A percentile compares a stretch with the other conserved stretches of the same genome.
These are phyloP conservation scores for Leccinum disarticulatum DNA, from an alignment of 768 basidiomycete genomes.

Conservation along the genomic window DNA sequence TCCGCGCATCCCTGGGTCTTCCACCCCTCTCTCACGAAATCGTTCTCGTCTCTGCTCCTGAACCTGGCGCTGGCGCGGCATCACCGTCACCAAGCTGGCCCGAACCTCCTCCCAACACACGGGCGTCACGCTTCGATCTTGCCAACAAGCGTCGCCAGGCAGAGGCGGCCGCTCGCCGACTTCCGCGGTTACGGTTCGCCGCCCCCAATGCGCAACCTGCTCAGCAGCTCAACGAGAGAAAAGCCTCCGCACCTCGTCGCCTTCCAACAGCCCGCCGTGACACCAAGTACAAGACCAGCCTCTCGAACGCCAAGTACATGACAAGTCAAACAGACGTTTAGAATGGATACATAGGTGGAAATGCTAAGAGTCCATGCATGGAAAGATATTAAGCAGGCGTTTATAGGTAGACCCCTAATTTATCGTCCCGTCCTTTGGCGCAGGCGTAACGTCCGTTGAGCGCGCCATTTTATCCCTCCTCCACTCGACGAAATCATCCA, in stretches of 20 bases:
- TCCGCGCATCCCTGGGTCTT: slow-evolving; percentile 33
- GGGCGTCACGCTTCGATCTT: slow-evolving; percentile 26
- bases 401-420: slow-evolving; percentile 13
- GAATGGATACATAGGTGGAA: slow-evolving; percentile 4
- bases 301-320: not conserved
- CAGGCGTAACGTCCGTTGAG: slow-evolving; percentile 3
- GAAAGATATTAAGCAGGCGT: slow-evolving; percentile 16
- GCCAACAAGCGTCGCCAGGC: slow-evolving; percentile 12
- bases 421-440: slow-evolving; percentile 6
- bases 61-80: not conserved
- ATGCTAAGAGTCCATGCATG: slow-evolving; percentile 12
- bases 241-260: slow-evolving; percentile 3
- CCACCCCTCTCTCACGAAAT: slow-evolving; percentile 21
- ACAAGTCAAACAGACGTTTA: not conserved
- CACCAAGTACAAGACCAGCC: not conserved
- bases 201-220: slow-evolving; percentile 4
- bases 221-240: slow-evolving; percentile 6
- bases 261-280: not conserved
- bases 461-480: slow-evolving; percentile 38
- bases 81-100: not conserved
- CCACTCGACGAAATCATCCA: slow-evolving; percentile 79
- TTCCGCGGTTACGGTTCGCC: slow-evolving; percentile 25
- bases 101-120: slow-evolving; percentile 2
- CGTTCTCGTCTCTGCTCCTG: not conserved
- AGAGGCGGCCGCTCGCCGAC: slow-evolving; percentile 11